These are phyloP conservation scores for Porphyra umbilicalis DNA, from an alignment of 31 red algal genomes.

Conservation along the genomic window DNA sequence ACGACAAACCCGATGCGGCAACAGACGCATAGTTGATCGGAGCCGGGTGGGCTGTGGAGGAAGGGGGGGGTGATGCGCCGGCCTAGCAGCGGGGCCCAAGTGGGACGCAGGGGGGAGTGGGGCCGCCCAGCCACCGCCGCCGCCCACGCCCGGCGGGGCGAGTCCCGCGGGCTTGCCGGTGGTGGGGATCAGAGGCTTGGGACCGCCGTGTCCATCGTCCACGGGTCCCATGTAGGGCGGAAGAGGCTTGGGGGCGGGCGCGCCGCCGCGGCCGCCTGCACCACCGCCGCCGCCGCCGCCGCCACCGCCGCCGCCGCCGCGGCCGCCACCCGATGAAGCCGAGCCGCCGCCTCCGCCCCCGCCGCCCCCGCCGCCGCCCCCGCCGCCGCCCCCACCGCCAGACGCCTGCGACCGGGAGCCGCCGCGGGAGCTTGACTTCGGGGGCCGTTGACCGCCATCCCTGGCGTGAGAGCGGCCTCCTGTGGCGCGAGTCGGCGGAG, in stretches of 20 bases:
- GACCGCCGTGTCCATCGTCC: background rate
- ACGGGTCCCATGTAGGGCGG: background rate
- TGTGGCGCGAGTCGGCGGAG: background rate
- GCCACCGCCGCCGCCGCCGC: background rate
- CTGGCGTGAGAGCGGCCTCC: background rate
- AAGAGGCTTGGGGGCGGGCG: background rate
- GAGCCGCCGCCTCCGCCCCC: background rate
- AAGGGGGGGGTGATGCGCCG: background rate
- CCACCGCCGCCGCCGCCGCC: background rate
- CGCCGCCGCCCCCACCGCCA: background rate
- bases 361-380: background rate
- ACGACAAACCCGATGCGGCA: background rate
- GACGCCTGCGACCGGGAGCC: background rate
- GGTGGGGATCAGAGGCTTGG: background rate
- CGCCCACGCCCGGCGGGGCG: background rate
- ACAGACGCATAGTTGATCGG: background rate
- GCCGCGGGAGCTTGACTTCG: background rate
- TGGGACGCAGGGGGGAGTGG: background rate
- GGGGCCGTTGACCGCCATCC: background rate
- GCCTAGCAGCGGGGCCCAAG: background rate
- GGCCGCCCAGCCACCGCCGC: background rate
- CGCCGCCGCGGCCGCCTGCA: background rate
- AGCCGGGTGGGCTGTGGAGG: background rate
- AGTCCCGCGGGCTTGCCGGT: background rate
- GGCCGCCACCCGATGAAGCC: background rate